Base-by-base conservation (phyloP, 306 rosid species). In the Gastrolobium villosum region DNA sequence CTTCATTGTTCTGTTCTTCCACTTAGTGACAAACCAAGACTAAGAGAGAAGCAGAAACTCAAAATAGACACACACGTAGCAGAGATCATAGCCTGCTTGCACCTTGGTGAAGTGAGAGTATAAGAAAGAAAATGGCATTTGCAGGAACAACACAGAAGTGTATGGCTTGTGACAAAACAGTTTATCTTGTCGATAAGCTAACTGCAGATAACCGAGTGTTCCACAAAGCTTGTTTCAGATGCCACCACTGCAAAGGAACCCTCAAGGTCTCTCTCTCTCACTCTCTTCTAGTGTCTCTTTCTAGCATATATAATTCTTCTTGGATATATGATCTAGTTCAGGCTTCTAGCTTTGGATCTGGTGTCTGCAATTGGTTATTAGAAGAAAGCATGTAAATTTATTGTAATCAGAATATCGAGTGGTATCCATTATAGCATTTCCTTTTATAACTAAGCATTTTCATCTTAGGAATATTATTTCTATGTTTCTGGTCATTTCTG, bases 111-210 rank as follows among this genome's bases (percentile, higher is more conserved):
- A 82, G 67, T 53, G 43, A 70, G 74, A 80, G 48, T 69, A 49
- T 48, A 64, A 55, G 56, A 37, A 77, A 71, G 30, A 3, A 91
- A 3, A 91, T 93, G 99, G 99, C 99, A 73, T 95, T 95, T 88
- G 97, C 98, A 82, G 99, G 99, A 81, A 95, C 99, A 82, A 95
- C 97, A 72, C 99, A 95, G 90, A 95, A 95, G 59, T 95, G 99
- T 80, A 95, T 95, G 99, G 99, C 99, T 36, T 95, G 99, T 84
- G 97, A 87, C 79, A 95, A 93, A 84, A 95, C 98, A 1, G 99
- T 95, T 13, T 95, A 95, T 85, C 94, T 95, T 28, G 99, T 95
- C 52, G 99, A 95, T 74, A 92, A 93, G 89, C 74, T 95, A 46
- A 95, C 99, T 35, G 98, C 99, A 0, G 99, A 95, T 75, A 95